These are phyloP conservation scores for Rhipidocladum racemiflorum DNA, from an alignment of 176 grass and related monocot species.

Conservation along the genomic window DNA sequence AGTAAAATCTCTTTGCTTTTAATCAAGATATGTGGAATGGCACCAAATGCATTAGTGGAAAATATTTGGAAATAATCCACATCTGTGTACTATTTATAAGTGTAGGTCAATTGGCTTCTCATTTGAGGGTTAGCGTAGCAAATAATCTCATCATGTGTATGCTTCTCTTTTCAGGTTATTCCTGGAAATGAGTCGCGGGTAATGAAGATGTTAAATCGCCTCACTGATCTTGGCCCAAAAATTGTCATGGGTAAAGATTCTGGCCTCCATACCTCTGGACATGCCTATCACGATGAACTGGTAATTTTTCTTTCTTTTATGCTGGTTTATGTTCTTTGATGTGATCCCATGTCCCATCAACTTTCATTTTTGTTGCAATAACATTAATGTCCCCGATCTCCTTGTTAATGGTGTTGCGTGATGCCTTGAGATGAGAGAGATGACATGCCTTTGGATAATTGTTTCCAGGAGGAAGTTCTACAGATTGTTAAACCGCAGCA, in stretches of 20 bases:
- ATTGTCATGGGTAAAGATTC: slow-evolving; percentile 97
- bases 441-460: slow-evolving; percentile 17
- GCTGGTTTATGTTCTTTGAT: slow-evolving; percentile 19
- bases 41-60: background rate
- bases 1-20: slow-evolving; percentile 2
- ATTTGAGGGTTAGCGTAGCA: slow-evolving; percentile 23
- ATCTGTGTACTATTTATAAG: background rate
- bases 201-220: slow-evolving; percentile 98
- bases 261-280: slow-evolving; percentile 87
- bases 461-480: slow-evolving; percentile 94
- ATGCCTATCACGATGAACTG: slow-evolving; percentile 89
- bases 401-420: slow-evolving; percentile 23
- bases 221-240: slow-evolving; percentile 83
- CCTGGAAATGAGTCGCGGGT: slow-evolving; percentile 95
- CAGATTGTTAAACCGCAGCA: slow-evolving; percentile 97
- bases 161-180: slow-evolving; percentile 65
- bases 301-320: slow-evolving; percentile 40
- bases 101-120: background rate
- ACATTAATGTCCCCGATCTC: background rate
- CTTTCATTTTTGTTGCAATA: slow-evolving; percentile 29
- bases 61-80: background rate
- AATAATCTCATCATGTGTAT: slow-evolving; percentile 19
- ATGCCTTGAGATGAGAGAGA: slow-evolving; percentile 5
- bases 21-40: background rate
- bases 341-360: background rate